Evolutionary conservation across 2,329 filamentous ascomycete genomes (phyloP), one percentile per base, ranked within the genome.

Genomic region (Exophiala phaeomuriformis): DNA sequence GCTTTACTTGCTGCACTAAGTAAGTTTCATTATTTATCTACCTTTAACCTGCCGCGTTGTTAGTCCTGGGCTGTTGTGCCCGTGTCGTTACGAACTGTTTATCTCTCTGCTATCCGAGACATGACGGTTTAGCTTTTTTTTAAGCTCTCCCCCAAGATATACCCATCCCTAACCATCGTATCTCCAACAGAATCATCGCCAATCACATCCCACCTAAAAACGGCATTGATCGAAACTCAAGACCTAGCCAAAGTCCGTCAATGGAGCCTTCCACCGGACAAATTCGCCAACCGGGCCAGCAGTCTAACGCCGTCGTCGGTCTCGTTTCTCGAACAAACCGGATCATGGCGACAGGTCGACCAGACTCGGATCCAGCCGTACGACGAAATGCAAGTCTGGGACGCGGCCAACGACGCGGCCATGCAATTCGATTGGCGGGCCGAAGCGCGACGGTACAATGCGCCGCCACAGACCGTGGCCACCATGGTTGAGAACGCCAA

Each of bases 401-500:
- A 98, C 69, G 94, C 91, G 58, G 82, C 95, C 52, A 88, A 86
- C 39, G 90, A 83, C 55, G 88, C 90, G 35, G 82, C 84, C 63
- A 93, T 98, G 67, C 86, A 88, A 62, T 98, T 98, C 69, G 87
- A 93, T 71, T 87, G 84, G 85, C 72, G 72, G 3, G 67, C 73
- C 36, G 74, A 76, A 51, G 70, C 64, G 27, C 39, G 51, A 9
- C 51, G 51, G 12, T 63, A 63, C 47, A 62, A 63, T 40, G 67
- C 70, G 45, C 67, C 71, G 43, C 55, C 70, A 61, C 73, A 76
- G 56, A 86, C 83, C 1, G 89, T 98, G 61, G 93, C 93, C 6
- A 95, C 93, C 68, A 98, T 98, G 91, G 88, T 84, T 40, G 94
- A 98, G 75, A 98, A 97, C 69, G 70, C 85, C 32, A 97, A 98